Conservation (phyloP, 257 asterid species). For the Rauvolfia tetraphylla region DNA sequence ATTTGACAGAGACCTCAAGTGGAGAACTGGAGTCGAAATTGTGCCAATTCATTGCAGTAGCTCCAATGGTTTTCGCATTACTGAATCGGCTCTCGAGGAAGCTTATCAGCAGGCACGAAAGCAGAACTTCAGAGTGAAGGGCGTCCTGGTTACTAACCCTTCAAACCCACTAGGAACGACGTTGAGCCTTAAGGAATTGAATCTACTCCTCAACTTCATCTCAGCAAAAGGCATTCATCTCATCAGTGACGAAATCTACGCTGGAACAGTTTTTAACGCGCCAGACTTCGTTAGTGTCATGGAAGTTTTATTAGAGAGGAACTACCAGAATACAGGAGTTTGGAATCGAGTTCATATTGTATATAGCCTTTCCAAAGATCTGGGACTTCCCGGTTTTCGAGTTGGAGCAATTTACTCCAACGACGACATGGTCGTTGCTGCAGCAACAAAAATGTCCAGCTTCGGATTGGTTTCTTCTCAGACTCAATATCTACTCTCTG, state of each 20-base stretch:
- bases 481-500: conserved; percentile 62
- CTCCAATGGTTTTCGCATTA: conserved; percentile 59
- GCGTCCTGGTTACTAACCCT: conserved; percentile 76
- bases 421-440: conserved; percentile 53
- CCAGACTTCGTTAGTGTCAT: conserved; percentile 56
- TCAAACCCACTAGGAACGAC: conserved; percentile 79
- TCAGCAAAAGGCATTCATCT: conserved; percentile 60
- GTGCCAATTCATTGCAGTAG: conserved; percentile 73
- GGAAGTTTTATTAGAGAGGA: conserved; percentile 49
- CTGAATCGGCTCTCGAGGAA: conserved; percentile 56
- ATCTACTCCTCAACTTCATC: conserved; percentile 50
- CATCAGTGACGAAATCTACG: conserved; percentile 80
- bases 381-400: conserved; percentile 88
- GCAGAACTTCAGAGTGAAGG: conserved; percentile 65
- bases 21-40: conserved; percentile 83
- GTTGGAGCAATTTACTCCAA: conserved; percentile 76
- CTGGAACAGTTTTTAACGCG: conserved; percentile 67
- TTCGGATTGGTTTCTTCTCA: conserved; percentile 83
- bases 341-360: conserved; percentile 72
- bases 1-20: conserved; percentile 82
- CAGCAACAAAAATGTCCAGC: conserved; percentile 87
- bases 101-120: conserved; percentile 55
- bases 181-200: conserved; percentile 46
- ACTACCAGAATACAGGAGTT: conserved; percentile 25
- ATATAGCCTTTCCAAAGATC: conserved; percentile 80